Evolutionary conservation across 306 rosid genomes (phyloP).

Genomic region (Luffa acutangula): DNA sequence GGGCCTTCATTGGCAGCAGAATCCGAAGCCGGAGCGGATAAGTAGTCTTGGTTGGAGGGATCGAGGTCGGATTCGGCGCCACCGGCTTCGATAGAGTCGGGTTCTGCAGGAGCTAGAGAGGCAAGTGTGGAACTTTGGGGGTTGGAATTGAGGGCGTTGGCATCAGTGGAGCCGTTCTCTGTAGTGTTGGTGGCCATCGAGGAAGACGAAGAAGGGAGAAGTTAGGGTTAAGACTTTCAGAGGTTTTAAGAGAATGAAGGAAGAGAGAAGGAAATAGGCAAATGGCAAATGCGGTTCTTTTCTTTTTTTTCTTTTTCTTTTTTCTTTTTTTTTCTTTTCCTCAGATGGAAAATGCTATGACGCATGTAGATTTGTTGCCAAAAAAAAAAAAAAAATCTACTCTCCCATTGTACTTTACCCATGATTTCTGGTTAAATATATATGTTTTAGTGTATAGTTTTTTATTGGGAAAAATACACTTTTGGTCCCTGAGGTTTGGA

Average conservation of each 20-base stretch:
- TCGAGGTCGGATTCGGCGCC: constrained; percentile 10
- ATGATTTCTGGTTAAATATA: no score
- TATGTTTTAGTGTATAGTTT: no score
- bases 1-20: constrained; percentile 5
- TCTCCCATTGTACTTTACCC: no score
- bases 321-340: background rate
- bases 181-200: constrained; percentile 7
- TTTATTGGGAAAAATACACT: no score
- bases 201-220: background rate
- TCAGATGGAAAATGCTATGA: background rate
- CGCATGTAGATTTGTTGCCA: no score
- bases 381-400: no score
- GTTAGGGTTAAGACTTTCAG: constrained; percentile 5
- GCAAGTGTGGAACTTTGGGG: background rate
- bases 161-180: constrained; percentile 7
- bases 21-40: constrained; percentile 7
- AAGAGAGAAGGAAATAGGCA: background rate
- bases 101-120: background rate
- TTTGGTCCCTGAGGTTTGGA: no score
- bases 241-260: background rate
- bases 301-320: no score
- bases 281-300: background rate
- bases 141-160: background rate
- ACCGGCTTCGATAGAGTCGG: background rate
- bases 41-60: constrained; percentile 11